Evolutionary conservation across 2,329 filamentous ascomycete genomes (phyloP), one percentile per base, ranked within the genome.

Genomic region (Tolypocladium tundrense): DNA sequence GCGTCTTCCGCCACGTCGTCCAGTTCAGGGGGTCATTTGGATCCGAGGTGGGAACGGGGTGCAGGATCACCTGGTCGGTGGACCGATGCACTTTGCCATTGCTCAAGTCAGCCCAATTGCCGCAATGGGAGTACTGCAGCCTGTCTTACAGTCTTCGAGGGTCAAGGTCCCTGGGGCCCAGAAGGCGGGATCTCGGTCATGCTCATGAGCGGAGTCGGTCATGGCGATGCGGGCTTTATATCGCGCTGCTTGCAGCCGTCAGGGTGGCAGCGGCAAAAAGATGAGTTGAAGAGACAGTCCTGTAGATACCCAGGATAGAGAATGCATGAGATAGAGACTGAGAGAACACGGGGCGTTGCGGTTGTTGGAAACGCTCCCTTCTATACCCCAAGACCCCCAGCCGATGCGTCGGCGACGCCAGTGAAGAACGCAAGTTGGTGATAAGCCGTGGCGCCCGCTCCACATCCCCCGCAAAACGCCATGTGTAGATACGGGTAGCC

Each of bases 11-110:
- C 55, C 50, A 59, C 45, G 53, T 14, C 8, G 40, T 19, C 56
- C 56, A 57, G 14, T 53, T 42, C 16, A 61, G 54, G n/a, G 60
- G 60, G 19, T 62, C 61, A 48, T 62, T 58, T 27, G 58, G 58
- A 48, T 62, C 58, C 1, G 45, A 21, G 9, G 60, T 58, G 14
- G 61, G 61, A 19, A 51, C 24, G 1, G 61, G 58, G 16, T 61
- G 60, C 16, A 62, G 57, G 6, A 62, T 53, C 24, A 56, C 27
- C 7, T 48, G 19, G 53, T 42, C 56, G 14, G n/a, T 45, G n/a
- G 42, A 43, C 24, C 19, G 33, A 3, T 51, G 53, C 54, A 43
- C 43, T 58, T 5, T 41, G 14, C 39, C 19, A 41, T 37, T 14
- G 35, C 11, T 10, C 11, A 37, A 14, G 35, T 37, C 4, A 37